Evolutionary conservation across 352 stramenopile genomes (phyloP).

Genomic region (Pythium pectinolyticum): DNA sequence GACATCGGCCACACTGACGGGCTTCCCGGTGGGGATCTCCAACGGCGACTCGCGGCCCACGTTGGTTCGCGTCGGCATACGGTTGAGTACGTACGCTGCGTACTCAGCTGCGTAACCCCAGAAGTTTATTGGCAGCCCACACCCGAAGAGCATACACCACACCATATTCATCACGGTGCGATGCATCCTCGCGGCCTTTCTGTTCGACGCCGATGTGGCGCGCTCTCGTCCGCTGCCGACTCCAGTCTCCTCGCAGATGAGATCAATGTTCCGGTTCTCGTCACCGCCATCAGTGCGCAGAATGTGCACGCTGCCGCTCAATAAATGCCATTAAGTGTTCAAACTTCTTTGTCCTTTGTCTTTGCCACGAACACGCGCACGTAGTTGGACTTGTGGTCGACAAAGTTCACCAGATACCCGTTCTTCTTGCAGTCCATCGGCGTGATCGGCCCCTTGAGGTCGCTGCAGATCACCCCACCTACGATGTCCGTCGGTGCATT

Average conservation of each 20-base stretch:
- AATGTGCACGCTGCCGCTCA: no score
- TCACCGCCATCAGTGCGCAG: no score
- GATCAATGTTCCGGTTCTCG: no score
- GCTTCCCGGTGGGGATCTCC: slow-evolving; percentile 12
- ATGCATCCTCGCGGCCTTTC: no score
- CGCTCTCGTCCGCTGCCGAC: slow-evolving; percentile 31
- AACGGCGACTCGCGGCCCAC: slow-evolving; percentile 9
- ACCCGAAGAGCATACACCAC: slow-evolving; percentile 33
- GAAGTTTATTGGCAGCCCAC: slow-evolving; percentile 26
- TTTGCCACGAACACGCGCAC: no score
- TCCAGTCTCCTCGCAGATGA: slow-evolving; percentile 23
- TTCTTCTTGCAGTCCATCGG: not conserved
- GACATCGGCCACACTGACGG: not conserved
- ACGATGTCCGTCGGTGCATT: slow-evolving; percentile 13
- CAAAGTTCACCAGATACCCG: slow-evolving; percentile 25
- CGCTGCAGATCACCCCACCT: slow-evolving; percentile 22
- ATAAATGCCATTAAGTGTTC: no score
- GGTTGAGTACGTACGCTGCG: slow-evolving; percentile 30
- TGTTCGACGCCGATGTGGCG: no score
- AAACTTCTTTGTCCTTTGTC: no score
- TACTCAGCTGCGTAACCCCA: slow-evolving; percentile 33
- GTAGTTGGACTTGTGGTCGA: slow-evolving; percentile 23
- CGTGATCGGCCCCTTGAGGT: slow-evolving; percentile 25
- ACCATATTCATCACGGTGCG: slow-evolving; percentile 33
- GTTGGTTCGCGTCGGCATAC: slow-evolving; percentile 25